phyloP scores from a whole-genome alignment of 2,329 filamentous ascomycete species.

The Chaetomium strumarium region DNA sequence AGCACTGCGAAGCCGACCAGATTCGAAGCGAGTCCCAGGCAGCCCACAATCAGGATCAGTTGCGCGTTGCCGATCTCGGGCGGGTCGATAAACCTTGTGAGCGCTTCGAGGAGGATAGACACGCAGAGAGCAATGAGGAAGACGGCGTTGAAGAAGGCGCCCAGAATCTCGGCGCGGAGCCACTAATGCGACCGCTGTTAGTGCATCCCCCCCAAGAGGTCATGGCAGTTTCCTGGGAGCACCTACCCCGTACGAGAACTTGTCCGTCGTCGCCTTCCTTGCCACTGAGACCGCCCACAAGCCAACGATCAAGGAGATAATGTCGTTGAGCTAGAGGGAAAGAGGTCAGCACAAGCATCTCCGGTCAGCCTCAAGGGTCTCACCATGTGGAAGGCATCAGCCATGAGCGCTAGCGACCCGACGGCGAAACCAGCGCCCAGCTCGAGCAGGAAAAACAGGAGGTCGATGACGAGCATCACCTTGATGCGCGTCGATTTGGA shows the following conservation, averaged over 20 bases:
- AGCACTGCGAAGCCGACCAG: conserved; percentile 84
- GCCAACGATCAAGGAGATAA: conserved; percentile 86
- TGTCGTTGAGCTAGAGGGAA: conserved; percentile 74
- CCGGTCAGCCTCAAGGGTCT: conserved; percentile 24
- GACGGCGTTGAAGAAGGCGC: conserved; percentile 93
- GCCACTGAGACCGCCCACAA: conserved; percentile 92
- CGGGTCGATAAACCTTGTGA: conserved; percentile 86
- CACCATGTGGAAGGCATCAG: conserved; percentile 98
- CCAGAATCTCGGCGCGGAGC: conserved; percentile 94
- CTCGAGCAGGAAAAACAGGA: conserved; percentile 85
- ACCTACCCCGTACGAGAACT: conserved; percentile 88
- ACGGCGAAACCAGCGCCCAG: conserved; percentile 79
- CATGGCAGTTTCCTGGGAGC: not conserved
- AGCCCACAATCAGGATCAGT: conserved; percentile 85
- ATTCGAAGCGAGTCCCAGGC: conserved; percentile 79
- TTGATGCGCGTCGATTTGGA: conserved; percentile 90
- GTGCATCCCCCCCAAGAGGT: not conserved
- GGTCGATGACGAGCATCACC: conserved; percentile 87
- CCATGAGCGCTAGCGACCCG: conserved; percentile 86
- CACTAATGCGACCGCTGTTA: conserved; percentile 50
- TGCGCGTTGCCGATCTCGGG: conserved; percentile 80
- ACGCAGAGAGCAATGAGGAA: conserved; percentile 95
- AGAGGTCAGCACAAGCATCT: conserved; percentile 16
- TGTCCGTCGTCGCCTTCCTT: conserved; percentile 76
- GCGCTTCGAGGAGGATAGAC: conserved; percentile 91